Evolutionary conservation across 1,284 basidiomycete genomes (phyloP).

Genomic region (Agaricales sp.): DNA sequence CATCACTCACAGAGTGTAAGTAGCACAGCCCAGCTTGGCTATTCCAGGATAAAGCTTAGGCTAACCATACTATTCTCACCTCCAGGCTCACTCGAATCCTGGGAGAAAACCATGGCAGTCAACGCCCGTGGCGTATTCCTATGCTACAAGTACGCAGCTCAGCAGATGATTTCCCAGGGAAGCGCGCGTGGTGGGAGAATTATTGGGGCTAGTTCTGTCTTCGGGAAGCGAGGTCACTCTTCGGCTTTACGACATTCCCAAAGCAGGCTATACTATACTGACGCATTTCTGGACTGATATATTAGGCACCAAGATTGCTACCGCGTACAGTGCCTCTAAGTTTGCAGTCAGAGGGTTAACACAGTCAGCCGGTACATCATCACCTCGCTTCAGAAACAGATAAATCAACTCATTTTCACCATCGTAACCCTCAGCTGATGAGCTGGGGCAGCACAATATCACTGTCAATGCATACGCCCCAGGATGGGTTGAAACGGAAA

Average conservation of each 20-base stretch:
- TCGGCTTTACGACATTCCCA: too few relatives aligned
- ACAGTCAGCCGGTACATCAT: background rate
- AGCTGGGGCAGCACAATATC: conserved; percentile 12
- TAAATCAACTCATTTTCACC: too few relatives aligned
- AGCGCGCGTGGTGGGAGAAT: conserved; percentile 12
- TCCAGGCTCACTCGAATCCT: background rate
- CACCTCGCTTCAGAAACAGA: too few relatives aligned
- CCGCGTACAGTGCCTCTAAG: background rate
- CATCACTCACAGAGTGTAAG: too few relatives aligned
- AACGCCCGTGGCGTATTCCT: conserved; percentile 11
- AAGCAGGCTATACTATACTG: too few relatives aligned
- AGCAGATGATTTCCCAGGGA: conserved; percentile 12
- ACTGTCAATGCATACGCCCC: conserved; percentile 16
- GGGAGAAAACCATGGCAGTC: conserved; percentile 3
- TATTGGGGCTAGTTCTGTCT: conserved; percentile 10
- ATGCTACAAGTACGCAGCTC: too few relatives aligned
- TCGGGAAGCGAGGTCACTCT: conserved; percentile 8
- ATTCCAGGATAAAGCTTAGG: too few relatives aligned
- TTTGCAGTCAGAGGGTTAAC: background rate
- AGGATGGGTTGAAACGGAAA: conserved; percentile 10
- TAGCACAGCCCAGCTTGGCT: too few relatives aligned
- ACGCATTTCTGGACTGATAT: background rate
- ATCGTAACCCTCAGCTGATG: conserved; percentile 8
- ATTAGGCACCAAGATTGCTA: background rate
- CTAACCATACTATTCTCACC: too few relatives aligned